Base-by-base conservation (phyloP, 2,329 filamentous ascomycete species). In the Thielaviopsis euricoi region DNA sequence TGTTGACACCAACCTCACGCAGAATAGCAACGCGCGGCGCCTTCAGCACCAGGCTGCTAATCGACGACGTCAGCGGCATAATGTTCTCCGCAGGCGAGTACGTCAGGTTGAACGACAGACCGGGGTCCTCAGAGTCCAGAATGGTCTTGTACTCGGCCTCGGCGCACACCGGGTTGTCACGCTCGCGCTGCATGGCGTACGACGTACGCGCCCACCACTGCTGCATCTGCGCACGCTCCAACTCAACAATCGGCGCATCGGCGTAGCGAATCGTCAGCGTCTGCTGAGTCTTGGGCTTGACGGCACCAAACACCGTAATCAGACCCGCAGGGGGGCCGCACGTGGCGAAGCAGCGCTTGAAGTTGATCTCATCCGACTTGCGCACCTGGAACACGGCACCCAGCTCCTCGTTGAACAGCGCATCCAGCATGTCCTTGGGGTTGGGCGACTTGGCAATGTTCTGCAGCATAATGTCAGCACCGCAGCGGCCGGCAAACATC, bases 401-500 rank as follows among this genome's bases (percentile, higher is more conserved):
- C 21, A 97, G 81, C 69, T 97, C 93, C 71, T 97, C 93, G 69
- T 90, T 96, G 80, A 98, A 97, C 21, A 98, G 79, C 0, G 86
- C 80, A 58, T 89, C 81, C 7, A 95, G 73, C 19, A 94, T 71
- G 65, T 82, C 74, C 1, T 82, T 76, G 52, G 80, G 73, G 10
- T 78, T 77, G 50, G 83, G 76, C 23, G 80, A 81, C 60, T 80
- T 81, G 26, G 79, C 72, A 46, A 89, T 75, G 57, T 79, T 80
- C 67, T 96, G 90, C 59, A 96, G 75, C 76, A 87, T 86, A 60
- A 97, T 76, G 64, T 94, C 87, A 29, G 89, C 79, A 61, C 91
- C 93, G 66, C 87, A 94, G 58, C 90, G 86, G 26, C 93, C 93
- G 33, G 93, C 91, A 68, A 97, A 97, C 82, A 95, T 94, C 93